A percentile compares a stretch with the other conserved stretches of the same genome.
These are phyloP conservation scores for Kazachstania sp. DNA, from an alignment of 1,139 yeast species.

Conservation along the genomic window DNA sequence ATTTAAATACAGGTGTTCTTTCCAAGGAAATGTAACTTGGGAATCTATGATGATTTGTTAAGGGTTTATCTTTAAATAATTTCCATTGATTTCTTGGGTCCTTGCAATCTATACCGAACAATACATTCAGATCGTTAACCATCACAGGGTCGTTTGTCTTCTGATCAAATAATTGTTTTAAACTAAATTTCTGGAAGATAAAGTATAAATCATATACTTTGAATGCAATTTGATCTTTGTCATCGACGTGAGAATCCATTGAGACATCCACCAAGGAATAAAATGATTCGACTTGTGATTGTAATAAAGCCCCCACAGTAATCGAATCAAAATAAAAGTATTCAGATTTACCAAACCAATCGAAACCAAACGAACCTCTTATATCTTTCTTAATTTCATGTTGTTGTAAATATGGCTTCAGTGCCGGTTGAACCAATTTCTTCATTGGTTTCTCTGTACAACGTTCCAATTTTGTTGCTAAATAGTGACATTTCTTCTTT, in stretches of 20 bases:
- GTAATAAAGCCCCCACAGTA: constrained; percentile 4
- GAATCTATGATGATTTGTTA: constrained; percentile 8
- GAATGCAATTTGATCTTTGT: background rate
- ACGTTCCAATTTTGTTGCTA: constrained; percentile 10
- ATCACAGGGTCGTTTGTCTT: background rate
- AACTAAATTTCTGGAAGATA: background rate
- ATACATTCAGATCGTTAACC: constrained; percentile 43
- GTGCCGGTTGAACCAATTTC: background rate
- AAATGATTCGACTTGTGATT: background rate
- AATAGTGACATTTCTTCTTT: constrained; percentile 15
- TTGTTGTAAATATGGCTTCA: constrained; percentile 3
- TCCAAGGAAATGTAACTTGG: constrained; percentile 1
- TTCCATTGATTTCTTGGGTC: constrained; percentile 77
- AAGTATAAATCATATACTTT: background rate
- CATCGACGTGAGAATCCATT: background rate
- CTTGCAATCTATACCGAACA: constrained; percentile 64
- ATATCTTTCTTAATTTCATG: constrained; percentile 16
- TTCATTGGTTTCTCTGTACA: constrained; percentile 6
- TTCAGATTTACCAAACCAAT: constrained; percentile 20
- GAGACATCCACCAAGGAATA: background rate
- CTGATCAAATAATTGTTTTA: constrained; percentile 3
- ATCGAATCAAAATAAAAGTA: constrained; percentile 19
- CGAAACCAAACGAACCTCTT: constrained; percentile 13
- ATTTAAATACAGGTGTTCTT: background rate
- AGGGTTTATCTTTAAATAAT: constrained; percentile 31